Conservation (phyloP, 768 basidiomycete species). For the Tulasnella sp. region DNA sequence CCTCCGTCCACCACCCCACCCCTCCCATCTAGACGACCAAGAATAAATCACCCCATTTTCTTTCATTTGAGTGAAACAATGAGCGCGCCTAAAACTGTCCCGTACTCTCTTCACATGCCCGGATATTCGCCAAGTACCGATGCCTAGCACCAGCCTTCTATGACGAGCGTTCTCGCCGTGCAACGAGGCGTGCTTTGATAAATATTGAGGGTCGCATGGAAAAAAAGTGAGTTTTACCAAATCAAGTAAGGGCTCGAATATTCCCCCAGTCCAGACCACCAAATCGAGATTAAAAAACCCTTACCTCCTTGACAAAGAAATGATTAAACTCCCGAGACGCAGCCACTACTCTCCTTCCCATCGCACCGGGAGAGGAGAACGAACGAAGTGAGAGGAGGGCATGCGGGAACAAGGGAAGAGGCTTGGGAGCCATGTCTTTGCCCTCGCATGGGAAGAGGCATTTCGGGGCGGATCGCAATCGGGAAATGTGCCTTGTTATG, state of each 20-base stretch:
- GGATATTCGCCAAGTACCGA: background rate
- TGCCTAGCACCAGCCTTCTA: background rate
- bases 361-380: background rate
- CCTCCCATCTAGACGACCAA: background rate
- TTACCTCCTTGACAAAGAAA: background rate
- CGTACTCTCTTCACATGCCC: background rate
- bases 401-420: background rate
- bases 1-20: background rate
- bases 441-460: background rate
- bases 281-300: background rate
- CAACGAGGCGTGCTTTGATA: background rate
- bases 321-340: background rate
- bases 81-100: background rate
- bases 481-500: background rate
- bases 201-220: background rate
- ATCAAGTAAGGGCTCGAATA: background rate
- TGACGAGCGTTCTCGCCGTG: background rate
- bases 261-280: background rate
- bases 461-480: background rate
- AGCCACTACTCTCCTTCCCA: background rate
- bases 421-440: background rate
- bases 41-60: background rate
- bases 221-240: conserved; percentile 1
- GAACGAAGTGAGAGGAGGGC: background rate
- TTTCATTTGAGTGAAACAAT: background rate